Conservation (phyloP, 805 yeast species). For the Brettanomyces anomalus region DNA sequence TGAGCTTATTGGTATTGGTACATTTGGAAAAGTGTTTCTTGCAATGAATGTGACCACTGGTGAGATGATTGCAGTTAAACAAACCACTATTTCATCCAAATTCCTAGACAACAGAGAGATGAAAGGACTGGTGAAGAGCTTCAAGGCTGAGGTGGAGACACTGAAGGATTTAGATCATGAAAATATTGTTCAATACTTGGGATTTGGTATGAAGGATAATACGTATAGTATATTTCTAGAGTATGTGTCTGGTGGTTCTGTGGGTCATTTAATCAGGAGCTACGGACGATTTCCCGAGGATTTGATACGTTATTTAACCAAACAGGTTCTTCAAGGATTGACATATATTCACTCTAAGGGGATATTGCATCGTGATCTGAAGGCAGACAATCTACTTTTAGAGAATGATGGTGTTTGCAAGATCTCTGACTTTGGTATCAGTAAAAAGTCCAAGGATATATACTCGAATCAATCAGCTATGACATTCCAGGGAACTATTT, state of each 20-base stretch:
- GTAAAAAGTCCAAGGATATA: constrained; percentile 76
- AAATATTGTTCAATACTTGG: constrained; percentile 92
- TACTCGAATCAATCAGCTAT: constrained; percentile 87
- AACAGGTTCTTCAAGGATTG: constrained; percentile 76
- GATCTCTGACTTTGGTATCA: constrained; percentile 94
- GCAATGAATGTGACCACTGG: constrained; percentile 95
- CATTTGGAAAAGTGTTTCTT: constrained; percentile 88
- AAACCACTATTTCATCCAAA: constrained; percentile 58
- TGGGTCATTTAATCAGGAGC: constrained; percentile 73
- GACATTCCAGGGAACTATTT: constrained; percentile 93
- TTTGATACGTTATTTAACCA: constrained; percentile 60
- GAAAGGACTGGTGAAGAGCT: constrained; percentile 65
- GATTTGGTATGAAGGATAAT: constrained; percentile 70
- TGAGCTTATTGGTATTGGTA: constrained; percentile 92
- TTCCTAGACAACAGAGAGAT: constrained; percentile 35
- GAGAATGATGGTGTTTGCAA: constrained; percentile 92
- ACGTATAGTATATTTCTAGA: constrained; percentile 85
- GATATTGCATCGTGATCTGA: constrained; percentile 86
- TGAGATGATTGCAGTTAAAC: constrained; percentile 98
- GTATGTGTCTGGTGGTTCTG: constrained; percentile 97
- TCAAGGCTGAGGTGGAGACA: constrained; percentile 85
- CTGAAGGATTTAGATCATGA: constrained; percentile 89
- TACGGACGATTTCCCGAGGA: constrained; percentile 82
- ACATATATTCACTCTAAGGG: constrained; percentile 84
- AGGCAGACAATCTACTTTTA: constrained; percentile 83